phyloP scores from a whole-genome alignment of 352 stramenopile species.

The Phytophthora litchii region DNA sequence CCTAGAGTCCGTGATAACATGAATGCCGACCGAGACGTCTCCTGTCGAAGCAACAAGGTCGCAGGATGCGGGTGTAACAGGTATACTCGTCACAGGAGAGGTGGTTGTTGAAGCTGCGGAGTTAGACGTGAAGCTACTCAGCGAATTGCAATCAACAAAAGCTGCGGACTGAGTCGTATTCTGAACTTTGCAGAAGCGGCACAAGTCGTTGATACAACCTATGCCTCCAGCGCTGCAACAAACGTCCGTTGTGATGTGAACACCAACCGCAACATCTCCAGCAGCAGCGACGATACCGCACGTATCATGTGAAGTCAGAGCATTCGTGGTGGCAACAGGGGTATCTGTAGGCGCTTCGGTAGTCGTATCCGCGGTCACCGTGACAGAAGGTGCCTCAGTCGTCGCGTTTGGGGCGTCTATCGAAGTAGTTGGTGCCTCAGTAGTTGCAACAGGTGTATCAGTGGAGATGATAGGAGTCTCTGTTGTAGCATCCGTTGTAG shows the following conservation, averaged over 20 bases:
- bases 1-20: conserved; percentile 29
- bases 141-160: conserved; percentile 21
- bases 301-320: not conserved
- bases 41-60: conserved; percentile 20
- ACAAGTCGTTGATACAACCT: conserved; percentile 47
- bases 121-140: conserved; percentile 2
- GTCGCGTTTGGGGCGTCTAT: not conserved
- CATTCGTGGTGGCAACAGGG: not conserved
- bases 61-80: not conserved
- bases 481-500: not conserved
- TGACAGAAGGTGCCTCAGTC: conserved; percentile 2
- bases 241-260: conserved; percentile 36
- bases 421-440: not conserved
- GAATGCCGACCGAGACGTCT: conserved; percentile 35
- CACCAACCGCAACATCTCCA: conserved; percentile 34
- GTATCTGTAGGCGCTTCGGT: conserved; percentile 2
- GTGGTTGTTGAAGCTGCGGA: conserved; percentile 1
- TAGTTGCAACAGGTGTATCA: not conserved
- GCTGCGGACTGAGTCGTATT: conserved; percentile 27
- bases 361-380: not conserved
- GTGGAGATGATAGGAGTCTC: conserved; percentile 1
- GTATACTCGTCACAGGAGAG: not conserved
- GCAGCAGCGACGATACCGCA: conserved; percentile 17
- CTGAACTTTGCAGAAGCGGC: conserved; percentile 48
- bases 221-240: conserved; percentile 34